Evolutionary conservation across 345 rosid species (phyloP).

Genomic region (Eucalyptus fibrosa): DNA sequence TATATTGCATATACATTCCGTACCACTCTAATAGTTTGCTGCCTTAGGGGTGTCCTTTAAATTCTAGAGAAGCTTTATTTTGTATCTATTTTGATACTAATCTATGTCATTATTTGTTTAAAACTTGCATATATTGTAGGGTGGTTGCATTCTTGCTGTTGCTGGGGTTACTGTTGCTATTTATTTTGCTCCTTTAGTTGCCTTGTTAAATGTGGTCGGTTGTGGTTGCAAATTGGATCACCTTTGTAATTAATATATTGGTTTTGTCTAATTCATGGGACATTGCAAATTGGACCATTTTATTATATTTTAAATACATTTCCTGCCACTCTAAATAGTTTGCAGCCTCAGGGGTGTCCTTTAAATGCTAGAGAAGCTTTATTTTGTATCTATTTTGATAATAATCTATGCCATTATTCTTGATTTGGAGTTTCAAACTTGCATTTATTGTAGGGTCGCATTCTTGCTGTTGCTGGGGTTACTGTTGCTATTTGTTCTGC

Average conservation of each 20-base stretch:
- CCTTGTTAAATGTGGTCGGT: constrained; percentile 44
- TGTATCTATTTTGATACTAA: not conserved
- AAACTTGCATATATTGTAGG: constrained; percentile 24
- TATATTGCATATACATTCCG: not conserved
- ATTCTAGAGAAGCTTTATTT: not conserved
- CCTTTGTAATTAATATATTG: not conserved
- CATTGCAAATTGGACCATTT: not conserved
- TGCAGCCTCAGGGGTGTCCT: not conserved
- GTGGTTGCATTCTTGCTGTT: constrained; percentile 54
- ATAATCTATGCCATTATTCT: not conserved
- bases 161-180: constrained; percentile 75
- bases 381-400: not conserved
- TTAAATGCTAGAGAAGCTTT: not conserved
- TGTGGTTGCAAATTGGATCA: constrained; percentile 24
- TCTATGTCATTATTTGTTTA: not conserved
- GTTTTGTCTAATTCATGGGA: not conserved
- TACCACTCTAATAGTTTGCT: not conserved
- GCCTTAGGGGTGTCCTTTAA: not conserved
- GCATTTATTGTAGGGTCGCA: constrained; percentile 39
- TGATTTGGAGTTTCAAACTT: not conserved
- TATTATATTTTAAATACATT: not conserved
- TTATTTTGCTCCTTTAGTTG: constrained; percentile 66
- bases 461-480: constrained; percentile 79
- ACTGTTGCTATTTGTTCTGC: constrained; percentile 70
- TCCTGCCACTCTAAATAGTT: not conserved